Base-by-base conservation (phyloP, 2,329 filamentous ascomycete genomes). In the Clonostachys sp. region DNA sequence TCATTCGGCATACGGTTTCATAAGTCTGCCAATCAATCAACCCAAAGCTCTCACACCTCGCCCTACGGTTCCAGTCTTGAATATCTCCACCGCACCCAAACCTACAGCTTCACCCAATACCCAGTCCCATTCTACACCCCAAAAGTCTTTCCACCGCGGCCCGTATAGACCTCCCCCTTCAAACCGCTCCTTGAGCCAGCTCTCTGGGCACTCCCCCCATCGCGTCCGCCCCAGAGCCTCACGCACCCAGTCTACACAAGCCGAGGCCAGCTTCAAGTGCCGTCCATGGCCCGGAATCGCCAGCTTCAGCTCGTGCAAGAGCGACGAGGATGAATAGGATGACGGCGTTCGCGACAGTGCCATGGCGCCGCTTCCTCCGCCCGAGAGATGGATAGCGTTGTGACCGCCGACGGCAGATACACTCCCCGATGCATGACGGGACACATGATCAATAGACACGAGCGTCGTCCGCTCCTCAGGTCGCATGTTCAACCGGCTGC, bases 11-110 rank as follows among this genome's bases (percentile, higher is more conserved):
- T 8, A 4, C 36, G n/a, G 36, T 8, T 18, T n/a, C 7, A 39
- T 4, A 18, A 12, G 17, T 18, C 14, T 3, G 17, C 36, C 3
- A 39, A 3, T 12, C 33, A 34, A 36, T 34, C 30, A 30, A 20
- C 47, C 30, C 24, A 49, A 20, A 33, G 65, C 64, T 53, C 81
- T 73, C 49, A 89, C 76, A 12, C 81, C 87, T 50, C 78, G 73
- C 2, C 87, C 87, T n/a, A 90, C 84, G 56, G 81, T 86, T 13
- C 83, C 75, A 12, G 87, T 91, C 58, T 89, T 80, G 61, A 91
- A 91, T 13, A 88, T 67, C 64, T 91, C 87, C 5, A 90, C 76
- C 14, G 85, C 59, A 2, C 87, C 87, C 30, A 82, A 73, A 0
- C 86, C 87, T 20, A 88, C 73, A 41, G 84, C 86, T 62, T 90